Evolutionary conservation across 2,329 filamentous ascomycete species (phyloP).

Genomic region (Mycosphaerella sp.): DNA sequence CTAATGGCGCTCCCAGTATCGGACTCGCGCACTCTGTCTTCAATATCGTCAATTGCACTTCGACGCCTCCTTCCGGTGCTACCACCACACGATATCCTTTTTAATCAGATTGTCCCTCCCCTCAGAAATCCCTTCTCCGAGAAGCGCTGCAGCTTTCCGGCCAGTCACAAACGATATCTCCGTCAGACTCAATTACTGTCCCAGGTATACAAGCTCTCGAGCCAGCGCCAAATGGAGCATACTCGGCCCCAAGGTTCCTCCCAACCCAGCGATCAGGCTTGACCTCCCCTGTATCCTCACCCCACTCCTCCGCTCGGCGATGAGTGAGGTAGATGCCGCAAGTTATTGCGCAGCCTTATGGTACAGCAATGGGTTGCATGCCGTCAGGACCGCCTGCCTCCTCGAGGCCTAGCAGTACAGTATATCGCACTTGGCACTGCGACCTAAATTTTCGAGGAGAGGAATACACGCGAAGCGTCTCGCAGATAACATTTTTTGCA

Average conservation of each 20-base stretch:
- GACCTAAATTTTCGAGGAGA: conserved; percentile 43
- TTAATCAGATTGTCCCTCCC: conserved; percentile 20
- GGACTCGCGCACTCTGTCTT: not conserved
- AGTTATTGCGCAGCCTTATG: conserved; percentile 36
- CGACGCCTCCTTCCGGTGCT: conserved; percentile 21
- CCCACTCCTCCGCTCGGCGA: conserved; percentile 43
- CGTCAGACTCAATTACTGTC: conserved; percentile 18
- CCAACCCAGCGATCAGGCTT: conserved; percentile 32
- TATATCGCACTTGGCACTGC: conserved; percentile 41
- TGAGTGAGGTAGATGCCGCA: conserved; percentile 47
- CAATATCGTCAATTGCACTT: conserved; percentile 15
- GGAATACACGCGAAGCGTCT: conserved; percentile 42
- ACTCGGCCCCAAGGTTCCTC: conserved; percentile 16
- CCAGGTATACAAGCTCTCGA: conserved; percentile 21
- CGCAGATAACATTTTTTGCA: conserved; percentile 41
- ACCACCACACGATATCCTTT: conserved; percentile 21
- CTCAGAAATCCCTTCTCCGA: conserved; percentile 14
- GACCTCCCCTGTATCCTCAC: conserved; percentile 43
- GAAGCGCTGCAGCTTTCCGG: conserved; percentile 19
- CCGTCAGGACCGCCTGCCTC: conserved; percentile 42
- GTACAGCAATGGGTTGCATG: conserved; percentile 39
- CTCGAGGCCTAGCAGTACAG: conserved; percentile 41
- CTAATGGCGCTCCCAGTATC: not conserved
- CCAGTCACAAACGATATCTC: conserved; percentile 20
- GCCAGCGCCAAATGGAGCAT: conserved; percentile 24